phyloP scores from a whole-genome alignment of 345 rosid species.

The Brassica incana region DNA sequence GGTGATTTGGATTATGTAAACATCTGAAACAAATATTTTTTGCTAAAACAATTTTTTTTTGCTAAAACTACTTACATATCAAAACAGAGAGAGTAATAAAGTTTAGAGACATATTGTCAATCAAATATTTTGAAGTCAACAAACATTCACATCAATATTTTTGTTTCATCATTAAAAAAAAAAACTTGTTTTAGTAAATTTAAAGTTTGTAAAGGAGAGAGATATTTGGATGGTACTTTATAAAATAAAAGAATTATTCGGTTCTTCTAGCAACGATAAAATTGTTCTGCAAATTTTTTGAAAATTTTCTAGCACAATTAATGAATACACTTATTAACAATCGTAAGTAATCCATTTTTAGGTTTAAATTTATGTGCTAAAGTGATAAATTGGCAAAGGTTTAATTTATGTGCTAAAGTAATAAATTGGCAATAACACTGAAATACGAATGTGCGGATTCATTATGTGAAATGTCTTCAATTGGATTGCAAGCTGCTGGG shows the following conservation, averaged over 20 bases:
- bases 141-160: not conserved
- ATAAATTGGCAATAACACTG: not conserved
- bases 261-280: not conserved
- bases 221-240: not conserved
- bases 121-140: not conserved
- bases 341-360: not conserved
- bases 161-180: not conserved
- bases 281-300: not conserved
- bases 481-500: constrained; percentile 34
- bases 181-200: not conserved
- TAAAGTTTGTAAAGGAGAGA: not conserved
- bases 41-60: too few species aligned
- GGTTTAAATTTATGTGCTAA: not conserved
- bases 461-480: constrained; percentile 25
- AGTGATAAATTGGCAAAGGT: too few species aligned
- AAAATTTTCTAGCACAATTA: not conserved
- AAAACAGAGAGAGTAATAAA: too few species aligned
- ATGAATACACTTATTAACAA: not conserved
- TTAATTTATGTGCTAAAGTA: not conserved
- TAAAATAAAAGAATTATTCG: not conserved
- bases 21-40: too few species aligned
- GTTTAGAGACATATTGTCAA: not conserved
- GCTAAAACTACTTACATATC: too few species aligned
- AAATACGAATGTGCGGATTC: constrained; percentile 1
- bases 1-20: too few species aligned